Evolutionary conservation across 345 rosid species (phyloP).

Genomic region (Corymbia maculata): DNA sequence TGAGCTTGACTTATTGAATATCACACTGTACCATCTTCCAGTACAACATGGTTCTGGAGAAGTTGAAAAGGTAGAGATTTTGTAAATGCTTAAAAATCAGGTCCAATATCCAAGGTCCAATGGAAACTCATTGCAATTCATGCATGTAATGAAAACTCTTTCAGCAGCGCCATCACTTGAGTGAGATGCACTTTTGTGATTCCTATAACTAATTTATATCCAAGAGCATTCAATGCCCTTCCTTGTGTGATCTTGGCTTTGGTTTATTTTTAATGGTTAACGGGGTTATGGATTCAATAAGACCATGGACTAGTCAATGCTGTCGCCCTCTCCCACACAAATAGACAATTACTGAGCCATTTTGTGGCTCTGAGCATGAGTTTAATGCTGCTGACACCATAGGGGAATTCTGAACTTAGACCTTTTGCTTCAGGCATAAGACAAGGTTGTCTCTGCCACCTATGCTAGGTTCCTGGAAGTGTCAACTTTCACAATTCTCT

Average conservation of each 20-base stretch:
- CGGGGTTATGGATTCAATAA: accelerated
- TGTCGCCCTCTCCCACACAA: not conserved
- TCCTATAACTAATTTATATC: not conserved
- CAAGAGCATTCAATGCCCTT: not conserved
- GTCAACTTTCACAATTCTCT: accelerated
- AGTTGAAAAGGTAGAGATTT: not conserved
- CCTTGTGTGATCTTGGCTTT: not conserved
- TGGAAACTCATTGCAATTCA: not conserved
- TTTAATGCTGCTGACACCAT: not conserved
- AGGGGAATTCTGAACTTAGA: not conserved
- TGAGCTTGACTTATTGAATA: accelerated
- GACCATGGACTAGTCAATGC: not conserved
- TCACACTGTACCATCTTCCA: not conserved
- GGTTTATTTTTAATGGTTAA: not conserved
- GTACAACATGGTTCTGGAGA: not conserved
- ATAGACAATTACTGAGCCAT: not conserved
- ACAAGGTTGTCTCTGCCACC: not conserved
- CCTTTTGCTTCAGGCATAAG: not conserved
- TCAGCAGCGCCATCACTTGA: not conserved
- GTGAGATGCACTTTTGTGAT: not conserved
- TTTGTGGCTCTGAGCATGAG: not conserved
- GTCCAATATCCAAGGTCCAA: not conserved
- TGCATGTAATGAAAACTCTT: not conserved
- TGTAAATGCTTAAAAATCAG: not conserved
- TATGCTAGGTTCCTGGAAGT: not conserved